Evolutionary conservation across 805 yeast genomes (phyloP), one percentile per base, ranked within the genome.

Genomic region (Torulaspora quercuum): DNA sequence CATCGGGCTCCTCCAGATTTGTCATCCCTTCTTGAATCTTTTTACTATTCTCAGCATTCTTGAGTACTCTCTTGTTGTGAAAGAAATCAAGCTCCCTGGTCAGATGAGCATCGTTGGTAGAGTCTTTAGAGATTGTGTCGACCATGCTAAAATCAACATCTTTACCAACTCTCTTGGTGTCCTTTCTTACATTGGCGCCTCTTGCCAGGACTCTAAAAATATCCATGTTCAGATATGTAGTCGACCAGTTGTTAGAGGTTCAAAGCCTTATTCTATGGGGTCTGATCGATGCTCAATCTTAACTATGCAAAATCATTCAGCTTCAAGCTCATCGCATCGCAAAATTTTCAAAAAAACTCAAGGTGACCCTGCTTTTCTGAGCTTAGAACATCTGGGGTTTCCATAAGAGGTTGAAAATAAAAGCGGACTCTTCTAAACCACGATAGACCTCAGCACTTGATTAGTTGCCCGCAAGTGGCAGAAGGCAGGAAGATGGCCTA

Each of bases 51-150:
- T 38, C 57, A 28, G 52, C 59, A 27, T 52, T 56, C 42, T 47
- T 55, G 3, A 57, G 53, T 17, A 53, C 55, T 42, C 69, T 75
- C 50, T 57, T 77, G 27, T 79, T 73, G 47, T 74, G 79, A 66
- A 90, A 90, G 63, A 90, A 90, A 64, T 90, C 95, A 12, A 82
- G 69, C 47, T 88, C 95, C 48, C 70, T 75, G 13, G 77, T 82
- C 10, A 84, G 73, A 44, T 77, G 76, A 26, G 58, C 65, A 20
- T 67, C 57, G 12, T 45, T 37, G 61, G 9, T 73, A 48, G n/a
- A 59, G 48, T 36, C 64, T 38, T 48, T 47, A 21, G 39, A 35
- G 7, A 32, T 25, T 13, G 32, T 33, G 29, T 29, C 35, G 2
- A 35, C 32, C 41, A 41, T 44, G 37, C 56, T 49, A 24, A 46